Percentiles rank a stretch among this genome's conserved stretches.
phyloP scores from a whole-genome alignment of 441 rosid genomes.

The Syzygium syzygioides region DNA sequence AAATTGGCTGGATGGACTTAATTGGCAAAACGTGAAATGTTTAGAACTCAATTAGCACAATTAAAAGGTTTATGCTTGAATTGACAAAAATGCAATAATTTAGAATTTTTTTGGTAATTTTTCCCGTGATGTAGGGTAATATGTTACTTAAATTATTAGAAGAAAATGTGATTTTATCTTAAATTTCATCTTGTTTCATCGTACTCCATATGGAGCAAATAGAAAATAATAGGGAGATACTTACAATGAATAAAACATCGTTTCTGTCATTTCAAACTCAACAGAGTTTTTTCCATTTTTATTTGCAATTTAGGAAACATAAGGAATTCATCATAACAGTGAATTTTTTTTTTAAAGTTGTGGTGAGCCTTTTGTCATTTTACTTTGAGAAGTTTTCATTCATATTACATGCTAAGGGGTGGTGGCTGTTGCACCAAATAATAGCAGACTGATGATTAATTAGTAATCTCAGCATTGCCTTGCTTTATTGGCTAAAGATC shows the following conservation, averaged over 20 bases:
- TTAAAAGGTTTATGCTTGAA: too few species aligned
- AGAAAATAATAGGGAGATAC: neutral
- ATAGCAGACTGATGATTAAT: neutral
- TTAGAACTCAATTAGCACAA: too few species aligned
- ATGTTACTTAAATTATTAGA: neutral
- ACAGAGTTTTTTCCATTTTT: neutral
- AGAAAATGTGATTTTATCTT: neutral
- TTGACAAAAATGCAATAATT: too few species aligned
- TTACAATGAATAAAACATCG: neutral
- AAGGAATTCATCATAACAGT: neutral
- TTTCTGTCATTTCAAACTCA: neutral
- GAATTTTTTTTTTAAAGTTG: neutral
- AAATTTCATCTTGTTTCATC: neutral
- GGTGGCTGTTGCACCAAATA: neutral
- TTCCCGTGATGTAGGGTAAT: neutral
- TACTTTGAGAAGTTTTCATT: neutral
- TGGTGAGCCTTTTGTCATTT: neutral
- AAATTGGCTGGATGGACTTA: too few species aligned
- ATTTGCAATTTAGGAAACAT: neutral
- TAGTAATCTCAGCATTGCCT: neutral
- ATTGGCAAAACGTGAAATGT: too few species aligned
- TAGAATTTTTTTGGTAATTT: too few species aligned
- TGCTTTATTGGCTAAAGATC: too few species aligned
- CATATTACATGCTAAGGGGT: neutral
- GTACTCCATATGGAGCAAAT: neutral